Base-by-base conservation (phyloP, 371 early-diverging fungal genomes). In the Mortierella sp. region DNA sequence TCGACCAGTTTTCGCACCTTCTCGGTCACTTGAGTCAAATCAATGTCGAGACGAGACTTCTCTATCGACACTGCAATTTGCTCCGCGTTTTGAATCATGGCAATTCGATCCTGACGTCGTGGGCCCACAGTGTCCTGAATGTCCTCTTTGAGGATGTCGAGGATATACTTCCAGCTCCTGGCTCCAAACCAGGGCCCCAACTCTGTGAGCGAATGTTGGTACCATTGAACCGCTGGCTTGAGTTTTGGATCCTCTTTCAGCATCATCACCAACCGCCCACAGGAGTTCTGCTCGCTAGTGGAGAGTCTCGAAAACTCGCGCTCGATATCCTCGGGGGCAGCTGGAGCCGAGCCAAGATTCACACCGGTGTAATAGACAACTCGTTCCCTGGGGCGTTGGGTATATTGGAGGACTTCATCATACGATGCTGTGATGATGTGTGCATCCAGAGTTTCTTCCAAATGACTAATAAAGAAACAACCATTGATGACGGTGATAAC, bases 131-230 rank as follows among this genome's bases (percentile, higher is more conserved):
- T 50, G 2, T 48, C 21, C n/a, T 26, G 21, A 4, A 79, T 4
- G 13, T 80, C 80, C 21, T 70, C 71, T 4, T 38, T 70, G 42
- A 91, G 45, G 1, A 80, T 90, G 9, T 87, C 80, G 9, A 93
- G 75, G 28, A 90, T 77, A 34, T 77, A 70, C 63, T 88, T 85
- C 91, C 92, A 94, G 45, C 92, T 84, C 0, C 79, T 68, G 80
- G 92, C 92, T 42, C 89, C 81, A 50, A 92, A 93, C 95, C 95
- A 96, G 0, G 94, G 91, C 0, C 96, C 96, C 1, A 95, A 87
- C n/a, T 90, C 82, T 4, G 0, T 26, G 34, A 47, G 21, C 7
- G 80, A 75, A 60, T 71, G 50, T 1, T 74, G 38, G 26, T 70
- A 75, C 42, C 71, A 38, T 11, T 2, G 13, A 9, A 75, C n/a